phyloP scores from a whole-genome alignment of 257 asterid genomes.

The Fraxinus quadrangulata region DNA sequence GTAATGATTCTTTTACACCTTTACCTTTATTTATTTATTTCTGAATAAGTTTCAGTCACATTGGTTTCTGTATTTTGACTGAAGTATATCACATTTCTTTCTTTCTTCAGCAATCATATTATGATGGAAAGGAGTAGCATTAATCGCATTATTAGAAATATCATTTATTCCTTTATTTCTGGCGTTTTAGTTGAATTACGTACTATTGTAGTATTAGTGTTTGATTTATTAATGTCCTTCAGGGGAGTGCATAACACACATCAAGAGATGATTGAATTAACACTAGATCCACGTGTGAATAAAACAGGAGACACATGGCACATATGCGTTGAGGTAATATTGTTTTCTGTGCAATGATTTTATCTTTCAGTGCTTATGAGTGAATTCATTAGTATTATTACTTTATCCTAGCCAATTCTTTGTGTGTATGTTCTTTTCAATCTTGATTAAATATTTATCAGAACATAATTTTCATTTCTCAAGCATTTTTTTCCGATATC shows the following conservation, averaged over 20 bases:
- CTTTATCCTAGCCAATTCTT: not conserved
- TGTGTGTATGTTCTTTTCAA: not conserved
- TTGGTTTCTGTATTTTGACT: slow-evolving; percentile 13
- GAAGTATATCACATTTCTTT: not conserved
- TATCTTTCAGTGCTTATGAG: not conserved
- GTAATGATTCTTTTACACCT: slow-evolving; percentile 4
- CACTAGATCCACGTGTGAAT: slow-evolving; percentile 75
- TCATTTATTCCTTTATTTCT: slow-evolving; percentile 1
- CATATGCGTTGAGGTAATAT: slow-evolving; percentile 79
- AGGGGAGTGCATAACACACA: slow-evolving; percentile 41
- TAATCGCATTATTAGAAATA: not conserved
- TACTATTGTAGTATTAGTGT: not conserved
- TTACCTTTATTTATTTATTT: not conserved
- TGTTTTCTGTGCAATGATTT: not conserved
- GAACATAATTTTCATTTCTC: not conserved
- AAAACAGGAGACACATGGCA: slow-evolving; percentile 97
- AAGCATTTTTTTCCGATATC: not conserved
- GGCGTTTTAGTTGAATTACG: not conserved
- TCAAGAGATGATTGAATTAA: slow-evolving; percentile 64
- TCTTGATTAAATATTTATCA: not conserved
- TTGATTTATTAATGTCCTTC: slow-evolving; percentile 19
- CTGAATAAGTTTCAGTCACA: slow-evolving; percentile 6
- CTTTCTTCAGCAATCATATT: slow-evolving; percentile 7
- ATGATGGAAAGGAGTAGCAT: slow-evolving; percentile 14
- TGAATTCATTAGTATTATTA: not conserved